A percentile compares a stretch with the other conserved stretches of the same genome.
These are phyloP conservation scores for Naganishia onofrii DNA, from an alignment of 768 basidiomycete genomes.

Conservation along the genomic window DNA sequence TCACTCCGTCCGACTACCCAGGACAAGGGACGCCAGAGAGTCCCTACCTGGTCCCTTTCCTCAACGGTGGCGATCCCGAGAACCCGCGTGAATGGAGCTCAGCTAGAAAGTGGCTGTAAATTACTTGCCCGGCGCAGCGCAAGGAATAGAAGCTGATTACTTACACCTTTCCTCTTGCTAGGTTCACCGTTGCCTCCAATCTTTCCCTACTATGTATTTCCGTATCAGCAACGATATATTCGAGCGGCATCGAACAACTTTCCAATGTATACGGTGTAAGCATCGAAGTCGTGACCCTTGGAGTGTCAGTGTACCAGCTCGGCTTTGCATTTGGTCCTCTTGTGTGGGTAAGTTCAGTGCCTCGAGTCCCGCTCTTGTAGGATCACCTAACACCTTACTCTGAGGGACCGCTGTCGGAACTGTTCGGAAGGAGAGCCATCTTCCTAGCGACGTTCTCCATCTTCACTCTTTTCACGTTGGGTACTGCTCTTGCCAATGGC, in stretches of 20 bases:
- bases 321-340: slow-evolving; percentile 55
- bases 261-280: slow-evolving; percentile 58
- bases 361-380: background rate
- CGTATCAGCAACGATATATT: slow-evolving; percentile 48
- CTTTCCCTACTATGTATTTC: slow-evolving; percentile 16
- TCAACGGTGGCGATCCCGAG: background rate
- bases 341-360: slow-evolving; percentile 50
- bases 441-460: slow-evolving; percentile 58
- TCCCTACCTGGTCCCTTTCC: slow-evolving; percentile 3
- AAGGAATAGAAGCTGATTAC: slow-evolving; percentile 54
- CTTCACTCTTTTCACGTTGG: slow-evolving; percentile 62
- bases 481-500: slow-evolving; percentile 63
- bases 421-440: slow-evolving; percentile 60
- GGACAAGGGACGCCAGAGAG: background rate
- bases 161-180: slow-evolving; percentile 61
- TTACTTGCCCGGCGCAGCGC: slow-evolving; percentile 52
- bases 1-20: background rate
- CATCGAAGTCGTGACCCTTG: slow-evolving; percentile 60
- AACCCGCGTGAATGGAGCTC: slow-evolving; percentile 29
- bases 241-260: slow-evolving; percentile 59
- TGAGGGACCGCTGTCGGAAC: slow-evolving; percentile 63
- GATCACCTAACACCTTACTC: slow-evolving; percentile 49
- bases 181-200: slow-evolving; percentile 9
- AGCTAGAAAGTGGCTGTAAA: slow-evolving; percentile 35
- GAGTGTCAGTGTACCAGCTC: slow-evolving; percentile 65